These are phyloP conservation scores for Tricholoma bakamatsutake DNA, from an alignment of 768 basidiomycete genomes.

Conservation along the genomic window DNA sequence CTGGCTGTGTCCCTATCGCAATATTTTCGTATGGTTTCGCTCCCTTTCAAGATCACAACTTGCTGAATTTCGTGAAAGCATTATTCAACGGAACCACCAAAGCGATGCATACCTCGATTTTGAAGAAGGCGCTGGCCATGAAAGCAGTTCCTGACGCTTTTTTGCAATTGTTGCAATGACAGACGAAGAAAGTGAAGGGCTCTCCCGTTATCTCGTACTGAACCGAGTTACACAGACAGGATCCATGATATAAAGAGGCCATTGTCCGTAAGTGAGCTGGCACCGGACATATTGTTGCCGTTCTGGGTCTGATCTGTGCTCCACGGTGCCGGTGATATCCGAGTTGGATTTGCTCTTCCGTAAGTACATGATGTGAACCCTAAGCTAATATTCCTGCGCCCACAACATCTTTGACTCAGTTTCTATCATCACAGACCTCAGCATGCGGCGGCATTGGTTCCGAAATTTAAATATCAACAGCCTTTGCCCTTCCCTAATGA, in stretches of 20 bases:
- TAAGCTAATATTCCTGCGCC: not conserved
- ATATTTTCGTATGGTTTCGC: slow-evolving; percentile 22
- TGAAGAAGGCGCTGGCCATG: slow-evolving; percentile 33
- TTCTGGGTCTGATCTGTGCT: too few species aligned
- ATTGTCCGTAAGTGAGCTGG: too few species aligned
- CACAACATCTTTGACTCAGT: not conserved
- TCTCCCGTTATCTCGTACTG: slow-evolving; percentile 30
- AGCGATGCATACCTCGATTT: slow-evolving; percentile 22
- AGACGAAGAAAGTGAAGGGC: slow-evolving; percentile 32
- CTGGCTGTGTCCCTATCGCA: slow-evolving; percentile 25
- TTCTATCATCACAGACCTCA: not conserved
- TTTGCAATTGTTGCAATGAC: slow-evolving; percentile 39
- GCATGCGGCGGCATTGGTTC: not conserved
- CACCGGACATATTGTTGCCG: too few species aligned
- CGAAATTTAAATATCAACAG: not conserved
- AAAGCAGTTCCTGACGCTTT: slow-evolving; percentile 37
- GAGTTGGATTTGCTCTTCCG: not conserved
- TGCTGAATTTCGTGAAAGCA: slow-evolving; percentile 14
- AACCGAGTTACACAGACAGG: slow-evolving; percentile 33
- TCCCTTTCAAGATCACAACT: slow-evolving; percentile 21
- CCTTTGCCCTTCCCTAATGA: not conserved
- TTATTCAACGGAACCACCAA: not conserved
- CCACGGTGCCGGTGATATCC: too few species aligned
- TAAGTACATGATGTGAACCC: not conserved
- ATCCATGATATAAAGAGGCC: slow-evolving; percentile 17